Evolutionary conservation across 140 eudicot species (phyloP).

Genomic region (Anethum foeniculum): DNA sequence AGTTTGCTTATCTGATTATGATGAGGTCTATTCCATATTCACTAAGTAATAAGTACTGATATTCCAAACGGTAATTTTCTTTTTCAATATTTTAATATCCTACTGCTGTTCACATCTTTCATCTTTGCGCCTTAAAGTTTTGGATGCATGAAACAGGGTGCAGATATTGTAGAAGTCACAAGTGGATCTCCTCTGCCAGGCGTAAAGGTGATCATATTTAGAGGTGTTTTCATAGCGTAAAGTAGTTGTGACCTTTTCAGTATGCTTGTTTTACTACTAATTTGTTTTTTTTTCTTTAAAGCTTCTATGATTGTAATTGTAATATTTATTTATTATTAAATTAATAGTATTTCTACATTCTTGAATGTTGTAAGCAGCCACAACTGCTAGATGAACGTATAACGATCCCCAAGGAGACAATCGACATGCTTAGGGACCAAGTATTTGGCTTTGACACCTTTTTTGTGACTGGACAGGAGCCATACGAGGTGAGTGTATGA

Average conservation of each 20-base stretch:
- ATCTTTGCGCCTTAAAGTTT: not conserved
- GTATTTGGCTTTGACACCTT: slow-evolving; percentile 96
- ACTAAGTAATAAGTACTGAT: not conserved
- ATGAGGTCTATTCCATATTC: not conserved
- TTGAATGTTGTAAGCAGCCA: slow-evolving; percentile 36
- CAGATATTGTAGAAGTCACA: slow-evolving; percentile 44
- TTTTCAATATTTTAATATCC: not conserved
- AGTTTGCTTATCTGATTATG: not conserved
- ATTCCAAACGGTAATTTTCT: too few species aligned
- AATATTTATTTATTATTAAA: not conserved
- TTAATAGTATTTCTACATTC: not conserved
- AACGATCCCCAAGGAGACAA: slow-evolving; percentile 76
- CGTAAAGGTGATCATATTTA: slow-evolving; percentile 63
- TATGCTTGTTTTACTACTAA: not conserved
- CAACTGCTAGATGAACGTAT: slow-evolving; percentile 57
- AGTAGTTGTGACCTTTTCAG: not conserved
- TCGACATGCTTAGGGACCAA: slow-evolving; percentile 73
- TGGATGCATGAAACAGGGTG: slow-evolving; percentile 36
- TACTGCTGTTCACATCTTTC: not conserved
- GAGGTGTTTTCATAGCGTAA: not conserved
- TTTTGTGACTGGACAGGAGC: slow-evolving; percentile 93
- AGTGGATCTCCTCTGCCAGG: slow-evolving; percentile 99
- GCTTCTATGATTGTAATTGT: not conserved
- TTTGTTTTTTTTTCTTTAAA: not conserved
- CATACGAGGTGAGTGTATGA: slow-evolving; percentile 69